Conservation (phyloP, 345 rosid genomes). For the Eucalyptus lansdowneana region DNA sequence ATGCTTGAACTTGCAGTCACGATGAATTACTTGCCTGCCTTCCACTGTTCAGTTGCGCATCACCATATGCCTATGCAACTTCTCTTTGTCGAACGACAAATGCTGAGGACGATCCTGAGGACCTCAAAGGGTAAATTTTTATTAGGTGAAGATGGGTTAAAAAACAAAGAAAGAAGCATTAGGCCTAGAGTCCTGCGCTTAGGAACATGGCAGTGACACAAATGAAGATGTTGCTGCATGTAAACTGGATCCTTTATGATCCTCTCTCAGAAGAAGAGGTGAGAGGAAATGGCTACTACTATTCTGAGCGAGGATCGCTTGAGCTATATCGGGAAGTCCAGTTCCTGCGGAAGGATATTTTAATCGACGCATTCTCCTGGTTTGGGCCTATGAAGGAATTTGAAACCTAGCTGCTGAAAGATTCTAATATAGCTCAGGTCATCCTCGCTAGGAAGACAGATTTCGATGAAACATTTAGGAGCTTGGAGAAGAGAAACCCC, state of each 20-base stretch:
- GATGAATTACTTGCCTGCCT: conserved; percentile 35
- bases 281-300: neutral
- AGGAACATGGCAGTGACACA: neutral
- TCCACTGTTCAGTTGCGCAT: conserved; percentile 43
- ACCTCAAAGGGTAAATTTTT: neutral
- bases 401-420: conserved; percentile 26
- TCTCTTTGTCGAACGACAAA: conserved; percentile 6
- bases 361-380: conserved; percentile 24
- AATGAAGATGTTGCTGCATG: conserved; percentile 4
- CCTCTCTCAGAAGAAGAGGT: neutral
- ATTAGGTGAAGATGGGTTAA: conserved; percentile 1
- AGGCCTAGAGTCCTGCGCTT: neutral
- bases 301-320: neutral
- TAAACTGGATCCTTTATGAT: neutral
- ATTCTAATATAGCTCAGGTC: conserved; percentile 32
- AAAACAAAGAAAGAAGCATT: conserved; percentile 16
- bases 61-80: conserved; percentile 28
- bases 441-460: conserved; percentile 9
- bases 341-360: too few relatives aligned
- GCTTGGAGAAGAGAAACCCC: conserved; percentile 43
- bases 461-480: conserved; percentile 44
- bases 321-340: conserved; percentile 8
- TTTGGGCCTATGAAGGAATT: conserved; percentile 58
- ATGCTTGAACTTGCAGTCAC: conserved; percentile 30
- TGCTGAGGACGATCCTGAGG: conserved; percentile 4